Evolutionary conservation across 306 rosid species (phyloP).

Genomic region (Malus sylvestris): DNA sequence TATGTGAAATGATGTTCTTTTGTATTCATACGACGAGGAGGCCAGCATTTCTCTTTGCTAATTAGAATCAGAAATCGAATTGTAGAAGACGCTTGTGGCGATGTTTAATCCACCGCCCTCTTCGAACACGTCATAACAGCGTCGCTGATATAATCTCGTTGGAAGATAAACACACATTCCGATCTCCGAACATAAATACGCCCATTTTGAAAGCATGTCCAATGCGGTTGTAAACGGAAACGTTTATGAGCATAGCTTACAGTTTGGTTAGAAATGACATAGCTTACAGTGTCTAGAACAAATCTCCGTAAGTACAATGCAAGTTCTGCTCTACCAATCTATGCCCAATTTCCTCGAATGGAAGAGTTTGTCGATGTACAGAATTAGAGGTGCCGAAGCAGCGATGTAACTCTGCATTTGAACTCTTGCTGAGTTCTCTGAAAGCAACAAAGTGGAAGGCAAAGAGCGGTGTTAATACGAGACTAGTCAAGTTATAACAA

Average conservation of each 20-base stretch:
- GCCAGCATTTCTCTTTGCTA: background rate
- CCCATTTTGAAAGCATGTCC: too few species aligned
- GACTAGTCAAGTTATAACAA: background rate
- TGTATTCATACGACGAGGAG: background rate
- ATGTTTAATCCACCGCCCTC: background rate
- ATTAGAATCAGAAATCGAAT: background rate
- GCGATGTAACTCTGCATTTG: conserved; percentile 68
- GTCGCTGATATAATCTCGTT: too few species aligned
- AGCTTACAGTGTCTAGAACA: too few species aligned
- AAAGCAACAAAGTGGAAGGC: conserved; percentile 14
- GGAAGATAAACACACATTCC: too few species aligned
- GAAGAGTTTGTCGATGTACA: conserved; percentile 69
- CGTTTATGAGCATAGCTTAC: too few species aligned
- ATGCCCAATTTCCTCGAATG: conserved; percentile 66
- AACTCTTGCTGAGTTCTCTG: conserved; percentile 63
- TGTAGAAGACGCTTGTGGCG: background rate
- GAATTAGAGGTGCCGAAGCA: conserved; percentile 54
- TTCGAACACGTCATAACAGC: background rate
- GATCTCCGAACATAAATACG: too few species aligned
- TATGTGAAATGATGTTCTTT: conserved; percentile 6
- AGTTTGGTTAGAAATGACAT: too few species aligned
- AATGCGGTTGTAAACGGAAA: background rate
- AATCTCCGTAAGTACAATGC: too few species aligned
- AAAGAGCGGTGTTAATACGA: conserved; percentile 2
- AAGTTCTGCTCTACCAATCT: conserved; percentile 53